Base-by-base conservation (phyloP, 208 protist genomes). In the Leishmania amazonensis region DNA sequence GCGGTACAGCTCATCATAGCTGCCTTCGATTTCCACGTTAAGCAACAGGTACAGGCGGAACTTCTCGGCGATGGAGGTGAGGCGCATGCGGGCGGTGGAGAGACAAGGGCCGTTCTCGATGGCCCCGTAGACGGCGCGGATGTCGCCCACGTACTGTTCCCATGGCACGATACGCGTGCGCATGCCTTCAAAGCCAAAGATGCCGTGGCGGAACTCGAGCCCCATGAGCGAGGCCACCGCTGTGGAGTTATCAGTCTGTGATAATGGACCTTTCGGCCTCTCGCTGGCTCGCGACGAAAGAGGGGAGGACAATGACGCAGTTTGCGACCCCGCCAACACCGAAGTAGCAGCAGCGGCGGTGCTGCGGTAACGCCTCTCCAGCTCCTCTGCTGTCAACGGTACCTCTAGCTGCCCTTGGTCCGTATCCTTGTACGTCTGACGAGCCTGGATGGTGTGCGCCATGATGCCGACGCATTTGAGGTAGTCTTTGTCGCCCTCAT, bases 31-130 rank as follows among this genome's bases (percentile, higher is more conserved):
- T 62, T 96, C 91, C 17, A 77, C 87, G 86, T 97, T 97, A 11
- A 97, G 77, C 35, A 97, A 81, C 53, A 86, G 87, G 86, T 96
- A 96, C 13, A 97, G 88, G 53, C 93, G 88, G 62, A 95, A 96
- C 79, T 97, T 97, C 72, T 96, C 87, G 1, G 87, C 83, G 54
- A 97, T 87, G 38, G 92, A 87, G 17, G 88, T 95, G 17, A 97
- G 87, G 42, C 95, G 93, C 62, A 86, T 90, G 68, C 93, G 88
- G 17, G 91, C 93, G 11, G 90, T 93, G 62, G 92, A 96, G 65
- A 97, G 90, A 82, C 95, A 97, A 15, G 95, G 95, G 21, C 95
- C 95, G 68, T 90, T 95, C 72, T 97, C 95, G 74, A 97, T 95
- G 47, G 87, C 91, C 21, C 78, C 83, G 79, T 93, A 97, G 24